Evolutionary conservation across 257 asterid species (phyloP).

Genomic region (Cinchona pubescens): DNA sequence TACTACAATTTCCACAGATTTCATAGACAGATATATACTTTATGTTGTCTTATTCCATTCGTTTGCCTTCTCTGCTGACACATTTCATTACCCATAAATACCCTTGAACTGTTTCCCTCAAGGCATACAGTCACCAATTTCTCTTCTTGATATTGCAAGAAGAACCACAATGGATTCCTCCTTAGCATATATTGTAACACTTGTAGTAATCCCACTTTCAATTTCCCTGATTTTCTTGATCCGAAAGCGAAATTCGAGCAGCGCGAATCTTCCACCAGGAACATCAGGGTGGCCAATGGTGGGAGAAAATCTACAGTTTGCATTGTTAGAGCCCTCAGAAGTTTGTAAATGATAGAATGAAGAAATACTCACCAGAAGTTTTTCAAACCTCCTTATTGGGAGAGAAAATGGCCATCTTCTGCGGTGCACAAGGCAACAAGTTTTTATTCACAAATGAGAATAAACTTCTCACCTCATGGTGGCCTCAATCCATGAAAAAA

Average conservation of each 20-base stretch:
- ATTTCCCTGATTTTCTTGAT: neutral
- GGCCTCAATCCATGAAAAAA: conserved; percentile 38
- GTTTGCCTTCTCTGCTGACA: neutral
- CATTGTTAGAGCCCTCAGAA: neutral
- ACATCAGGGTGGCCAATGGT: conserved; percentile 1
- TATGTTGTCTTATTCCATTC: neutral
- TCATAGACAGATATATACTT: neutral
- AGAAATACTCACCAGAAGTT: conserved; percentile 18
- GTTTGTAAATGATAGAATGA: neutral
- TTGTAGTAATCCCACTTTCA: neutral
- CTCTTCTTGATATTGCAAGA: neutral
- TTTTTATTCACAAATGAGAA: conserved; percentile 54
- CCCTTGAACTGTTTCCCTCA: neutral
- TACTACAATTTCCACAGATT: neutral
- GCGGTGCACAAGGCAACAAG: conserved; percentile 63
- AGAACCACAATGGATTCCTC: neutral
- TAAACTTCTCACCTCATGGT: conserved; percentile 59
- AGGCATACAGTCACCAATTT: neutral
- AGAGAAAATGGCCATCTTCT: conserved; percentile 55
- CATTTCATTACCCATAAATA: neutral
- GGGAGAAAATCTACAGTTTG: neutral
- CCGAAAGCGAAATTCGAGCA: neutral
- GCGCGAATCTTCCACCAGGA: neutral
- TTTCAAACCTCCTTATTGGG: conserved; percentile 54
- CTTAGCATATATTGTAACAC: neutral